phyloP scores from a whole-genome alignment of 192 early-diverging fungal species.

The Dimargaris cristalligena region DNA sequence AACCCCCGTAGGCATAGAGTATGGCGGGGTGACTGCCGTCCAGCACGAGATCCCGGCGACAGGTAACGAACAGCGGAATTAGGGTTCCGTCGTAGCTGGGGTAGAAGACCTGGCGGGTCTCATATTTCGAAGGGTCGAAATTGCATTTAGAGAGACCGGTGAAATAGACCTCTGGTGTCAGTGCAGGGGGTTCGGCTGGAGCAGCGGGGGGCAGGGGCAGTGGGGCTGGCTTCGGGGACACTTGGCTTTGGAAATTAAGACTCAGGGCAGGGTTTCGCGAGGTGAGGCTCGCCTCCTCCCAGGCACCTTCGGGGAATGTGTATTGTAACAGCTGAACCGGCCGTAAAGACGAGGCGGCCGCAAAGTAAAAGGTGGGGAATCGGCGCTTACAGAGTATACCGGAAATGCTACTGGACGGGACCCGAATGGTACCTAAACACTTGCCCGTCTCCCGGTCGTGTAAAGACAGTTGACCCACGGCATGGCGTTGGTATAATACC shows the following conservation, averaged over 20 bases:
- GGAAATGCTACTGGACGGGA: slow-evolving; percentile 35
- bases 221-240: slow-evolving; percentile 16
- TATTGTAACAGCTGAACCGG: slow-evolving; percentile 42
- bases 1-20: slow-evolving; percentile 56
- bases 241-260: slow-evolving; percentile 7
- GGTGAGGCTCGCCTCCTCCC: slow-evolving; percentile 17
- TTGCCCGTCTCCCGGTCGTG: slow-evolving; percentile 26
- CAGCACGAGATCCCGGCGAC: slow-evolving; percentile 23
- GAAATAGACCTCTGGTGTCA: too few species aligned
- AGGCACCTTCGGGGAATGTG: slow-evolving; percentile 23
- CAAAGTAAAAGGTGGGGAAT: slow-evolving; percentile 37
- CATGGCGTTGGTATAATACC: slow-evolving; percentile 41
- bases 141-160: too few species aligned
- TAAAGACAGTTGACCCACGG: slow-evolving; percentile 31
- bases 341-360: slow-evolving; percentile 32
- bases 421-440: slow-evolving; percentile 18
- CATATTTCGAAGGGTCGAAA: slow-evolving; percentile 29
- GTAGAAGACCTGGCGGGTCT: slow-evolving; percentile 49
- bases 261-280: slow-evolving; percentile 29
- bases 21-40: slow-evolving; percentile 38
- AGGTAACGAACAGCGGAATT: slow-evolving; percentile 50
- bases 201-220: too few species aligned
- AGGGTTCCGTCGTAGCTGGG: slow-evolving; percentile 43
- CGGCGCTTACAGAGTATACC: slow-evolving; percentile 18
- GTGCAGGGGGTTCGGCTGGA: too few species aligned